These are phyloP conservation scores for Amphirosellinia nigrospora DNA, from an alignment of 495 filamentous ascomycete genomes.

Conservation along the genomic window DNA sequence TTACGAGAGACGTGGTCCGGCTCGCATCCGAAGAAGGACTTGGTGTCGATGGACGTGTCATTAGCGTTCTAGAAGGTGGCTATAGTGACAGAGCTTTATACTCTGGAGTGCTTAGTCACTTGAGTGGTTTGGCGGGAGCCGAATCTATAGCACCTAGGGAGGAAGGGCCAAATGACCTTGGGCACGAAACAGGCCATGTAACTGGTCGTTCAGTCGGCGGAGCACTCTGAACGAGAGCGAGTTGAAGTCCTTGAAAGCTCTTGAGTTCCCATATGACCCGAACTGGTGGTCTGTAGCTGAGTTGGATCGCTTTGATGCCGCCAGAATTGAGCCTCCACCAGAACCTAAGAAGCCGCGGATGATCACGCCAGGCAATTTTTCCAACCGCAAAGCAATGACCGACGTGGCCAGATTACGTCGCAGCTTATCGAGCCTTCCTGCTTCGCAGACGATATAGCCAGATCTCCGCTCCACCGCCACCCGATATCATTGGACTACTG, in stretches of 20 bases:
- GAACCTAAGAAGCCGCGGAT: conserved; percentile 58
- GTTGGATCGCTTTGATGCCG: conserved; percentile 69
- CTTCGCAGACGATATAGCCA: conserved; percentile 23
- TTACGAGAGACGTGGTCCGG: conserved; percentile 81
- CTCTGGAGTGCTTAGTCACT: conserved; percentile 86
- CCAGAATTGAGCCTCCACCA: conserved; percentile 54
- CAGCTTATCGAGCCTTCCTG: conserved; percentile 34
- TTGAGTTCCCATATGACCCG: conserved; percentile 59
- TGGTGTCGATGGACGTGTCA: conserved; percentile 78
- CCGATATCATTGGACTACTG: conserved; percentile 85
- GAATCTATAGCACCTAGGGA: conserved; percentile 48
- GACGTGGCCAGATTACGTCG: conserved; percentile 39
- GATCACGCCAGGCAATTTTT: conserved; percentile 68
- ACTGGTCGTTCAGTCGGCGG: conserved; percentile 46
- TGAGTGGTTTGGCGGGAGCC: conserved; percentile 73
- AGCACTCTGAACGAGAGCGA: conserved; percentile 38
- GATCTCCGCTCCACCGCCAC: conserved; percentile 68
- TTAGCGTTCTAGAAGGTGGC: conserved; percentile 94
- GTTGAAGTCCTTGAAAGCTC: conserved; percentile 34
- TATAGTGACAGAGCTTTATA: conserved; percentile 91
- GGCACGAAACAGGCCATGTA: conserved; percentile 61
- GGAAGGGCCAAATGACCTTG: conserved; percentile 45
- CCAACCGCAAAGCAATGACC: conserved; percentile 52
- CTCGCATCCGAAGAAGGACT: conserved; percentile 82
- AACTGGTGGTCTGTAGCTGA: conserved; percentile 77